Evolutionary conservation across 352 stramenopile species (phyloP), one percentile per base, ranked within the genome.

Genomic region (Blastocystis sp.): DNA sequence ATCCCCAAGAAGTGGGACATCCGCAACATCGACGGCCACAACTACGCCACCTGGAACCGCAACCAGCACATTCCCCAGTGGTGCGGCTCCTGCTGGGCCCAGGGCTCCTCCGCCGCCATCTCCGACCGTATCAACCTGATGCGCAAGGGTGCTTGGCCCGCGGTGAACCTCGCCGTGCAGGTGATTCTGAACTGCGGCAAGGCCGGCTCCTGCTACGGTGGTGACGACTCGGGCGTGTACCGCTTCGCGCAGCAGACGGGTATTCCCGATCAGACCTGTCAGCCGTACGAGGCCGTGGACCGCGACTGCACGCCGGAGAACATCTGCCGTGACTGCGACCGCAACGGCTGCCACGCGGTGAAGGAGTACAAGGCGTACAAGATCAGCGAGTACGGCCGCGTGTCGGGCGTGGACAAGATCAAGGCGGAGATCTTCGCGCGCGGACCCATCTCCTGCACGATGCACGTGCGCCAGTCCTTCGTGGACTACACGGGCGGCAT

Each of bases 31-130:
- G 91, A 96, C 88, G 95, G 95, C 65, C 94, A 92, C 86, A 96
- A 93, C 90, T 98, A 95, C 90, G 92, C 98, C 23, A 98, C 96
- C n/a, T 97, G 95, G 92, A 95, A 96, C 90, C 95, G 98, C 88
- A 99, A 99, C 91, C 96, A 99, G 90, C 96, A 99, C 90, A 97
- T 98, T 78, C 96, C 96, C 34, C 90, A 94, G 89, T 96, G 96
- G 90, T 96, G 94, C 74, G 93, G 93, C 23, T 95, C 92, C 62
- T 97, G 94, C 91, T 97, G 94, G 94, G 93, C 94, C 0, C 93
- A 96, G 56, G 94, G 93, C 43, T 95, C 93, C 21, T 95, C 92
- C 28, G 95, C 92, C 62, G 92, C 93, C 21, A 89, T 96, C 21
- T 95, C 93, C n/a, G 94, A 96, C 88, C 93, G 94, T 19, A 96